A percentile compares a stretch with the other conserved stretches of the same genome.
These are phyloP conservation scores for Hyaloscypha variabilis DNA, from an alignment of 495 filamentous ascomycete species.

Conservation along the genomic window DNA sequence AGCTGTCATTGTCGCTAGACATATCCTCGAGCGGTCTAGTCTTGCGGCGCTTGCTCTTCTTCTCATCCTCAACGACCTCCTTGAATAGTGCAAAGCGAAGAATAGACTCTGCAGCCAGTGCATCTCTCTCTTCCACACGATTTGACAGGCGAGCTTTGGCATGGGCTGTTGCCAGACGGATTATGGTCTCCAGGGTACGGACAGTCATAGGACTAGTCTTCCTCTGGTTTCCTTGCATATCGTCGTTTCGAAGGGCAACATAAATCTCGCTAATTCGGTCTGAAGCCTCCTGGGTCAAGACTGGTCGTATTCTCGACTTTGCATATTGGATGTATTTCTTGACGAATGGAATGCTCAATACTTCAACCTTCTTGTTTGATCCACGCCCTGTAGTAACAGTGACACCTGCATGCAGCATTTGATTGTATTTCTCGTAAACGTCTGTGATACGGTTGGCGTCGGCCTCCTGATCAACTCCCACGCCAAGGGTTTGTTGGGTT, in stretches of 20 bases:
- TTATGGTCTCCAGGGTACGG: conserved; percentile 95
- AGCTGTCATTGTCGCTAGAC: conserved; percentile 45
- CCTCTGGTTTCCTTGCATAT: conserved; percentile 90
- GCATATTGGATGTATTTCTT: conserved; percentile 99
- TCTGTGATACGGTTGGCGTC: conserved; percentile 74
- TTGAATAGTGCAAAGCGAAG: conserved; percentile 97
- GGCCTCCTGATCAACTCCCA: conserved; percentile 79
- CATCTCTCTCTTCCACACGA: conserved; percentile 91
- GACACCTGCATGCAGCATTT: conserved; percentile 94
- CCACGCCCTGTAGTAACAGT: conserved; percentile 73
- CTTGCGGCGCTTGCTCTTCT: conserved; percentile 70
- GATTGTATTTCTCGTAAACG: conserved; percentile 95
- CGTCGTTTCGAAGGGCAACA: conserved; percentile 92
- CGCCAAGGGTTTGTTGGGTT: conserved; percentile 79
- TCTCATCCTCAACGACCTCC: conserved; percentile 88
- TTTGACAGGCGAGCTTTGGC: conserved; percentile 92
- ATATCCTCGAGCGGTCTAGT: conserved; percentile 45
- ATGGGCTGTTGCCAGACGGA: conserved; percentile 95
- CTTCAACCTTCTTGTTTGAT: conserved; percentile 74
- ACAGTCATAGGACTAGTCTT: conserved; percentile 95
- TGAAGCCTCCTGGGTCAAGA: conserved; percentile 89
- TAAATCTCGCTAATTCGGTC: conserved; percentile 94
- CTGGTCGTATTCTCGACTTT: conserved; percentile 87
- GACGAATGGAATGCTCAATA: conserved; percentile 98
- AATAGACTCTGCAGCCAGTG: conserved; percentile 84